These are phyloP conservation scores for Paramecium biaurelia DNA, from an alignment of 73 alveolate genomes.

Conservation along the genomic window DNA sequence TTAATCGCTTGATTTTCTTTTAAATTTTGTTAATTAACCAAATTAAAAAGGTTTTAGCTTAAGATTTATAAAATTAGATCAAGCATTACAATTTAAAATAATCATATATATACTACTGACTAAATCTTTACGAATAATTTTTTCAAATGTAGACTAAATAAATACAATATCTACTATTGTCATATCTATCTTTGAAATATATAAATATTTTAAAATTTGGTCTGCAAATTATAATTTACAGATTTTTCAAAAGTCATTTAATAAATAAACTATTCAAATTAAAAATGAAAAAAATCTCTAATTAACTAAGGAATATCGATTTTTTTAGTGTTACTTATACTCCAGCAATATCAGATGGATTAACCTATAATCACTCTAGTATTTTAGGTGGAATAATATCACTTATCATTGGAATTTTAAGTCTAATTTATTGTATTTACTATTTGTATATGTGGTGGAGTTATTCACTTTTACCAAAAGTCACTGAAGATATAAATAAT, in stretches of 20 bases:
- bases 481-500: not conserved
- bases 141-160: too few relatives aligned
- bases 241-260: not conserved
- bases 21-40: too few relatives aligned
- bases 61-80: too few relatives aligned
- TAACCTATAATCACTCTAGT: not conserved
- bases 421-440: not conserved
- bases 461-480: not conserved
- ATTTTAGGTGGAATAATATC: not conserved
- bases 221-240: not conserved
- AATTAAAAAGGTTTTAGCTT: too few relatives aligned
- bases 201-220: too few relatives aligned
- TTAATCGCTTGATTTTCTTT: too few relatives aligned
- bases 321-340: constrained; percentile 1
- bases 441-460: not conserved
- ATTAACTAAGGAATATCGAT: not conserved
- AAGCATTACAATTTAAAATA: too few relatives aligned
- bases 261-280: not conserved
- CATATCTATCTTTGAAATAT: too few relatives aligned
- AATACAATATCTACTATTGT: too few relatives aligned
- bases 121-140: too few relatives aligned
- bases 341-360: not conserved
- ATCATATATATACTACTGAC: too few relatives aligned
- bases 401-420: not conserved
- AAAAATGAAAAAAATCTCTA: not conserved